Base-by-base conservation (phyloP, 208 protist genomes). In the Trypanosomatidae sp. region DNA sequence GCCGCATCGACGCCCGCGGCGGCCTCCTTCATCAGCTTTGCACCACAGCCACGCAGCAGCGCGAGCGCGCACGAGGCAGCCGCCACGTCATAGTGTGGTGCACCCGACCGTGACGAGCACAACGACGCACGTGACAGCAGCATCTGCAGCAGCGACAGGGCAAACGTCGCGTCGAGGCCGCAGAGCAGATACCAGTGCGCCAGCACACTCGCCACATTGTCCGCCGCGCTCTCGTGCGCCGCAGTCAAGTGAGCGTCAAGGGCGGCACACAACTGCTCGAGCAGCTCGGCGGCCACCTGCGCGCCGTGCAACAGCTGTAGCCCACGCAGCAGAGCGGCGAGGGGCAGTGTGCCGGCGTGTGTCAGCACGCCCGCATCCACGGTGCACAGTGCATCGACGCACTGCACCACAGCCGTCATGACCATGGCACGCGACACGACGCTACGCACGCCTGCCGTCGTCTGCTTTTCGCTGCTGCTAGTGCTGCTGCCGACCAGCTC, bases 21-120 rank as follows among this genome's bases (percentile, higher is more conserved):
- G 8, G 61, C 63, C 53, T 92, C 77, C 61, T 84, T 92, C 20
- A 73, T 47, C 8, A 92, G 45, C 44, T 88, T 88, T 48, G 79
- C 83, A 24, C 83, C 83, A 37, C 78, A 88, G 1, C 61, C 59
- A 4, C 83, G 77, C 43, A 92, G 68, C 38, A 87, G 33, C 6
- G 68, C 62, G 33, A 92, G 42, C 0, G 56, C 71, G 33, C 73
- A 79, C 1, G 76, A 56, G 8, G 59, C 71, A 5, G 70, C 82
- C 32, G 56, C 66, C 7, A 80, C n/a, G n/a, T n/a, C n/a, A n/a
- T n/a, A n/a, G n/a, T n/a, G n/a, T n/a, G n/a, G n/a, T n/a, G n/a
- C n/a, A n/a, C n/a, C n/a, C n/a, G n/a, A n/a, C n/a, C n/a, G n/a
- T 33, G 1, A 38, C 56, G 24, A 49, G 43, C 16, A 18, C 37